Percentiles rank a stretch among this genome's conserved stretches.
phyloP scores from a whole-genome alignment of 2,329 filamentous ascomycete species.

The Pseudocercospora macadamiae region DNA sequence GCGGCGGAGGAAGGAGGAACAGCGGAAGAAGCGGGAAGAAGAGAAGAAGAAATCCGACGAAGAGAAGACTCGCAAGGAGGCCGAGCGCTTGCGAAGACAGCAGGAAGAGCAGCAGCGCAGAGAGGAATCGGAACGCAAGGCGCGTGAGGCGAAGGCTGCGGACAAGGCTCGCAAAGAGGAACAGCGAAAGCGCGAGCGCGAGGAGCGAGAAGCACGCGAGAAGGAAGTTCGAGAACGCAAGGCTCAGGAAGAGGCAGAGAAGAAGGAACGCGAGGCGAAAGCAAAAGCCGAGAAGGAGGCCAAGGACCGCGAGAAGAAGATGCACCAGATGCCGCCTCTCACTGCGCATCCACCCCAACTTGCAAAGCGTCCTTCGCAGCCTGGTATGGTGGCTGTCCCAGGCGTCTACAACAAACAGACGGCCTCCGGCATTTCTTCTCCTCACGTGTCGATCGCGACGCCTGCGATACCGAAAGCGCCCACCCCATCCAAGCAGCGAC shows the following conservation, averaged over 20 bases:
- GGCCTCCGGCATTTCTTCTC: constrained; percentile 66
- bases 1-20: constrained; percentile 81
- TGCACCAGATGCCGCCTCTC: constrained; percentile 44
- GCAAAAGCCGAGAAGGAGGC: constrained; percentile 47
- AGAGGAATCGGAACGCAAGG: constrained; percentile 81
- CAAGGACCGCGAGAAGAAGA: constrained; percentile 42
- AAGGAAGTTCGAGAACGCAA: constrained; percentile 73
- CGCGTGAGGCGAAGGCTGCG: constrained; percentile 74
- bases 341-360: constrained; percentile 42
- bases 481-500: constrained; percentile 75
- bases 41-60: constrained; percentile 91
- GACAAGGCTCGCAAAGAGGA: constrained; percentile 77
- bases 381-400: constrained; percentile 58
- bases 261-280: constrained; percentile 63
- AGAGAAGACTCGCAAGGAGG: constrained; percentile 80
- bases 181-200: constrained; percentile 75
- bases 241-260: constrained; percentile 59
- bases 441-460: constrained; percentile 76
- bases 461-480: constrained; percentile 81
- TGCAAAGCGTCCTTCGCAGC: constrained; percentile 62
- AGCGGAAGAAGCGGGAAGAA: constrained; percentile 85
- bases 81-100: constrained; percentile 75
- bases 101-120: constrained; percentile 86
- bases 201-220: constrained; percentile 65
- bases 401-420: constrained; percentile 58